Conservation (phyloP, 108 stramenopile genomes). For the Seminavis robusta region DNA sequence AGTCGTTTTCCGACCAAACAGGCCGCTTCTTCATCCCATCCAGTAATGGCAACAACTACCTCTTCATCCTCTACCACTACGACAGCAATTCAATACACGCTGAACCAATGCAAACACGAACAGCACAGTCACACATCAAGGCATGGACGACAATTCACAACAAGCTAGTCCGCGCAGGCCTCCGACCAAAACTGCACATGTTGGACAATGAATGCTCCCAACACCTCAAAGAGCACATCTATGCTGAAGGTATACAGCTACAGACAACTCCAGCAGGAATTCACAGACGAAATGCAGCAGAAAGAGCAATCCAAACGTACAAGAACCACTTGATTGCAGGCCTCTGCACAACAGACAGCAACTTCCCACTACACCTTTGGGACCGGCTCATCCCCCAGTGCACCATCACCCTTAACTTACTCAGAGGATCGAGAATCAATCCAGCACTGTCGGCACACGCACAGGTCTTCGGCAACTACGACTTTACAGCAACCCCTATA, state of each 20-base stretch:
- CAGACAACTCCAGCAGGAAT: slow-evolving; percentile 34
- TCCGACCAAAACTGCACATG: slow-evolving; percentile 2
- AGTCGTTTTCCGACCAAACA: slow-evolving; percentile 37
- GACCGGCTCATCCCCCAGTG: slow-evolving; percentile 34
- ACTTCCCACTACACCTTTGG: slow-evolving; percentile 33
- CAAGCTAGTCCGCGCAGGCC: neutral
- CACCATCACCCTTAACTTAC: slow-evolving; percentile 30
- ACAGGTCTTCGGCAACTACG: slow-evolving; percentile 11
- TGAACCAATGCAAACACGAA: slow-evolving; percentile 11
- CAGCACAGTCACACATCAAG: neutral
- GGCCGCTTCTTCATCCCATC: slow-evolving; percentile 26
- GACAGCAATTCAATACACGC: slow-evolving; percentile 35
- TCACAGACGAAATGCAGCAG: slow-evolving; percentile 41
- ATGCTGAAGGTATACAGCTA: slow-evolving; percentile 11
- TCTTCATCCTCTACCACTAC: slow-evolving; percentile 31
- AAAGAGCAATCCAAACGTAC: slow-evolving; percentile 48
- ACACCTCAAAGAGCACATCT: slow-evolving; percentile 9
- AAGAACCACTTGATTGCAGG: slow-evolving; percentile 45
- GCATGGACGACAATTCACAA: slow-evolving; percentile 1
- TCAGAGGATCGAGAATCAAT: slow-evolving; percentile 12
- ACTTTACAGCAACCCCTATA: slow-evolving; percentile 42
- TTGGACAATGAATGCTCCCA: slow-evolving; percentile 25
- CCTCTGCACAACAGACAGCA: slow-evolving; percentile 17
- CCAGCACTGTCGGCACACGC: slow-evolving; percentile 21
- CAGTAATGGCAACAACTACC: slow-evolving; percentile 31